Evolutionary conservation across 345 rosid genomes (phyloP), one percentile per base, ranked within the genome.

Genomic region (Lumnitzera racemosa): DNA sequence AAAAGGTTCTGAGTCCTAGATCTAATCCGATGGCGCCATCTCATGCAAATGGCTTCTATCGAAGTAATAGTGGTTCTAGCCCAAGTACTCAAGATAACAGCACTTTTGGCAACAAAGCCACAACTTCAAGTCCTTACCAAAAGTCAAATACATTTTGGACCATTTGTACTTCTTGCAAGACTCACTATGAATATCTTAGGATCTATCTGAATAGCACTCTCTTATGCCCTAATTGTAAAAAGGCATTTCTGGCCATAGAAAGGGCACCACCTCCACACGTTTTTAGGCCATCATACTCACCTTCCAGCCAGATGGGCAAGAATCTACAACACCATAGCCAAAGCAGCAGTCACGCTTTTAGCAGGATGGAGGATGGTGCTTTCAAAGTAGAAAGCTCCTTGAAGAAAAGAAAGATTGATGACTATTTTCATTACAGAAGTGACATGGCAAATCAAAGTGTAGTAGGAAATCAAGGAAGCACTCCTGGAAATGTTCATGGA

Each of bases 111-210:
- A 73, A 57, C 15, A 51, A 76, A 3, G 24, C 77, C 59, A 24
- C 27, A 17, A 56, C 62, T 43, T 14, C 72, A 31, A 56, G 77
- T 65, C 46, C 84, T 11, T 24, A 16, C 65, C 74, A 51, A 59
- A 80, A 76, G 57, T 68, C 77, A 53, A 73, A 65, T 24, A 94
- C 99, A 29, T 90, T 94, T 62, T 90, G 99, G 99, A 94, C 99
- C 51, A 69, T 76, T 47, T 94, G 99, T 70, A 75, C 69, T 54
- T 65, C 63, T 43, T 94, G 99, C 82, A 79, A 64, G 75, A 86
- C 88, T 5, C 97, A 84, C 46, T 94, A 78, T 61, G 97, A 90
- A 58, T 90, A 84, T 72, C 78, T 80, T 70, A 83, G 89, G 75
- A 24, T 83, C 49, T 94, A 94, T 70, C 77, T 90, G 49, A 80